A percentile compares a stretch with the other conserved stretches of the same genome.
phyloP scores from a whole-genome alignment of 1,139 yeast genomes.

The Candida buenavistaensis region DNA sequence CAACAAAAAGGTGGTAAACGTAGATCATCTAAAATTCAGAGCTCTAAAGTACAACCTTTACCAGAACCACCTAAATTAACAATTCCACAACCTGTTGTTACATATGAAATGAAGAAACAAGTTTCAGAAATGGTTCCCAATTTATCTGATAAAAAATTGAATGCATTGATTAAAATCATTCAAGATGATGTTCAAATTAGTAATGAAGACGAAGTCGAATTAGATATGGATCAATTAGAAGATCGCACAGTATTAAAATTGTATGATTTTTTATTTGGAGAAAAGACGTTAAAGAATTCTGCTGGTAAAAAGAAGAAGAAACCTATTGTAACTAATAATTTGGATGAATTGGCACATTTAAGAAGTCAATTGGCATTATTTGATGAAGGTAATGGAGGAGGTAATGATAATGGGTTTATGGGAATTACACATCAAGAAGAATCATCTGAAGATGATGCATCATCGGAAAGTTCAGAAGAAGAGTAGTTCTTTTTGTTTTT shows the following conservation, averaged over 20 bases:
- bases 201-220: constrained; percentile 83
- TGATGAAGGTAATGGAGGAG: constrained; percentile 40
- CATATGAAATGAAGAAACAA: constrained; percentile 96
- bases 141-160: constrained; percentile 76
- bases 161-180: constrained; percentile 80
- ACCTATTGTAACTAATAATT: constrained; percentile 62
- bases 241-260: constrained; percentile 80
- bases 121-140: constrained; percentile 83
- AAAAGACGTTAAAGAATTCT: constrained; percentile 42
- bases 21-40: constrained; percentile 9
- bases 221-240: constrained; percentile 93
- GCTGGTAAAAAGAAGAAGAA: constrained; percentile 54
- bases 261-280: constrained; percentile 74
- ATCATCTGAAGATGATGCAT: constrained; percentile 47
- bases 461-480: constrained; percentile 66
- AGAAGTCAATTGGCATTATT: constrained; percentile 81
- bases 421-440: constrained; percentile 35
- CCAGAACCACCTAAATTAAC: constrained; percentile 13
- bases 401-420: constrained; percentile 25
- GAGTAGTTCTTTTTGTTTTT: too few relatives aligned
- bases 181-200: constrained; percentile 79
- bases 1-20: constrained; percentile 42
- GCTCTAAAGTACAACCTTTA: constrained; percentile 7
- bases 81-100: constrained; percentile 47
- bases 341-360: constrained; percentile 79